These are phyloP conservation scores for Rhizodiscina lignyota DNA, from an alignment of 495 filamentous ascomycete genomes.

Conservation along the genomic window DNA sequence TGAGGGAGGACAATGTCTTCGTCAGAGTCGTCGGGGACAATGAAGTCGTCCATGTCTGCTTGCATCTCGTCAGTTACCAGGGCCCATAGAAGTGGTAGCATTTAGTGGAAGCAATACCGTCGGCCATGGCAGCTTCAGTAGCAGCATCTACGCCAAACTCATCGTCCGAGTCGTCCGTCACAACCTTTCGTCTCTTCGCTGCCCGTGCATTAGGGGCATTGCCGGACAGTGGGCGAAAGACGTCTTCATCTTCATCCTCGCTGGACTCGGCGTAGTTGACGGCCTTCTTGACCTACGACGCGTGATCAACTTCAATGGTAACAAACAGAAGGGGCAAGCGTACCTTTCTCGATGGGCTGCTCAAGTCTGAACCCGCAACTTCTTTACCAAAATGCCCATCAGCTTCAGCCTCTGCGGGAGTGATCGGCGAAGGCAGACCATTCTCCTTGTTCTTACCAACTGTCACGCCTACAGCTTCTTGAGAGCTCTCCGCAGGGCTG, in stretches of 20 bases:
- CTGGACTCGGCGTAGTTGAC: conserved; percentile 53
- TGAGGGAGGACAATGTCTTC: conserved; percentile 50
- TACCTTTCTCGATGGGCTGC: conserved; percentile 49
- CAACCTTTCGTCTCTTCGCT: conserved; percentile 18
- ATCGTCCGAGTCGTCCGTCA: conserved; percentile 44
- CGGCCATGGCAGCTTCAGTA: no score
- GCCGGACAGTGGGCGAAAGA: conserved; percentile 21
- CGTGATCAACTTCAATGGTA: not conserved
- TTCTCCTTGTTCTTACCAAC: conserved; percentile 19
- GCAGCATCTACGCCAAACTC: conserved; percentile 46
- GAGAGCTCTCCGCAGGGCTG: conserved; percentile 25
- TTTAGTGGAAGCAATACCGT: no score
- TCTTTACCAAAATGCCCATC: conserved; percentile 19
- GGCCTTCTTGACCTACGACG: conserved; percentile 28
- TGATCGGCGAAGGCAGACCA: conserved; percentile 20
- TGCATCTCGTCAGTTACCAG: not conserved
- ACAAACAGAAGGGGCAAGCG: no score
- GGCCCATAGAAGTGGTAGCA: no score
- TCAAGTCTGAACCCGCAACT: conserved; percentile 20
- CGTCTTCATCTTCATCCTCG: conserved; percentile 41
- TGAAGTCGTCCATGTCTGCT: conserved; percentile 66
- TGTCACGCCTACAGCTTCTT: conserved; percentile 5
- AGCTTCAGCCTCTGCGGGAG: conserved; percentile 20
- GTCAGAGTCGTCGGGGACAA: conserved; percentile 65
- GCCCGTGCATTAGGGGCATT: conserved; percentile 17